A percentile compares a stretch with the other conserved stretches of the same genome.
Evolutionary conservation across 2,329 filamentous ascomycete species (phyloP).

Genomic region (Cercospora sojina): DNA sequence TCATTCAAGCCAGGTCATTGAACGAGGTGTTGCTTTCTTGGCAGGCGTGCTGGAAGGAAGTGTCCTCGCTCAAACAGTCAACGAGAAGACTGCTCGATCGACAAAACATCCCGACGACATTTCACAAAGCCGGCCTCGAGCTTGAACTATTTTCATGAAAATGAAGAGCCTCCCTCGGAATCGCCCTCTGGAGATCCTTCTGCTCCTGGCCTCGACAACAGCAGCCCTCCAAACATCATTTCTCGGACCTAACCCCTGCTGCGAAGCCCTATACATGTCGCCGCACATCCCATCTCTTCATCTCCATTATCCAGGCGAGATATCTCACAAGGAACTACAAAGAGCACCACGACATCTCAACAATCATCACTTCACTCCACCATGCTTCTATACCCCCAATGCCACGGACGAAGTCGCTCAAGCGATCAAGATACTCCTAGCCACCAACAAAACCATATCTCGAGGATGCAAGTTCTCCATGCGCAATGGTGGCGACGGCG

Average conservation of each 20-base stretch:
- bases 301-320: not conserved
- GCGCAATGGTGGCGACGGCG: not conserved
- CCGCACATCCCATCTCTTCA: not conserved
- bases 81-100: not conserved
- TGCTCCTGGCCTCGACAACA: not conserved
- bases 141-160: not conserved
- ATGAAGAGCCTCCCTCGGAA: not conserved
- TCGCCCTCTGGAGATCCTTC: not conserved
- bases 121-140: not conserved
- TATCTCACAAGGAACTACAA: not conserved
- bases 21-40: not conserved
- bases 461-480: not conserved
- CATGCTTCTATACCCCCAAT: not conserved
- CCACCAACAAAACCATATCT: not conserved
- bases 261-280: not conserved
- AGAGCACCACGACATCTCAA: not conserved
- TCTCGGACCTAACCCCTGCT: not conserved
- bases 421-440: not conserved
- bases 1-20: not conserved
- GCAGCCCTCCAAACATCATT: not conserved
- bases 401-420: not conserved
- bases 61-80: not conserved
- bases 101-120: not conserved
- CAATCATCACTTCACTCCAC: not conserved
- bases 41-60: not conserved